Base-by-base conservation (phyloP, 2,329 filamentous ascomycete genomes). In the Atkinsonella texensis region DNA sequence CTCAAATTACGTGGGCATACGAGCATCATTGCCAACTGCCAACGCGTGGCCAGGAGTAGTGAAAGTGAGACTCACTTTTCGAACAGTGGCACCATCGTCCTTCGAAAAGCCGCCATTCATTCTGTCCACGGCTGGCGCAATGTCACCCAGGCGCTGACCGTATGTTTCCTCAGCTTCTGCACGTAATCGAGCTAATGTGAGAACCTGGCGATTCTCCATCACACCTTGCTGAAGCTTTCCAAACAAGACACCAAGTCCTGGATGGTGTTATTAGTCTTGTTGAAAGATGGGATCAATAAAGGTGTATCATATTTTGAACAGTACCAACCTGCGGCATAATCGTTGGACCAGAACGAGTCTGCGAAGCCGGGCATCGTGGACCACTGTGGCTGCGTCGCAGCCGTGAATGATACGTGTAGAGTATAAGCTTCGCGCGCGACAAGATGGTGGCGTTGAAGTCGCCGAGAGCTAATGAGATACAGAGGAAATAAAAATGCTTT, bases 191-290 rank as follows among this genome's bases (percentile, higher is more conserved):
- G 93, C 89, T 63, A 98, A 82, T 39, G 86, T 93, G 57, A 98
- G 74, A 55, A 98, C 77, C 71, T 98, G 93, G 63, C 91, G 87
- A 69, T 98, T 95, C 70, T 98, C 93, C 60, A 90, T 80, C 53
- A 94, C 86, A 55, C 93, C 93, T 70, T 98, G 93, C 69, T 97
- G 90, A 52, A 98, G 84, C 76, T 98, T 98, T 68, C 83, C 83
- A 65, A 97, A 98, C 58, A 98, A 80, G 57, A 97, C 89, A 51
- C 91, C 90, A 58, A 98, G 80, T 56, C 93, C 83, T 84, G 50
- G 38, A 54, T 56, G 51, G 54, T 35, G 40, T 18, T 43, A 52
- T 60, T 41, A 60, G 50, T 46, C 33, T 20, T 23, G 18, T 3
- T 9, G 10, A 3, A 3, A 13, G 6, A 7, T 4, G 11, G 17